phyloP scores from a whole-genome alignment of 2,329 filamentous ascomycete species.

The Fusarium irregulare region DNA sequence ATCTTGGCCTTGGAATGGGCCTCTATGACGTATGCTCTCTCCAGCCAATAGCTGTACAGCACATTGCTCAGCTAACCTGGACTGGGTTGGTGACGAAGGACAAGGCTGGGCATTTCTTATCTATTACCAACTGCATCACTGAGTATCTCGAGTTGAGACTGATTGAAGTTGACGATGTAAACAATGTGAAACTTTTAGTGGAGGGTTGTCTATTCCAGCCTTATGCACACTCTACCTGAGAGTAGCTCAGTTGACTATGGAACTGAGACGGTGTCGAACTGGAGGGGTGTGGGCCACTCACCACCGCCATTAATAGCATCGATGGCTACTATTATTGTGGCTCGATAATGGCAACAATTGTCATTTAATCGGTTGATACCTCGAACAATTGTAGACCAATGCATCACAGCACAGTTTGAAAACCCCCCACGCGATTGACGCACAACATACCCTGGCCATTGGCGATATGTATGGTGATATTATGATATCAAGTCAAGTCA shows the following conservation, averaged over 20 bases:
- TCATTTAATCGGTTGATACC: not conserved
- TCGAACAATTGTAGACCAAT: slow-evolving; percentile 6
- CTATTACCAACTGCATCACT: slow-evolving; percentile 1
- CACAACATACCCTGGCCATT: slow-evolving; percentile 3
- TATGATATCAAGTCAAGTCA: not conserved
- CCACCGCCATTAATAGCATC: not conserved
- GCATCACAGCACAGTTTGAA: slow-evolving; percentile 1
- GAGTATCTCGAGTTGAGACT: not conserved
- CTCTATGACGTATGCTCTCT: slow-evolving; percentile 36
- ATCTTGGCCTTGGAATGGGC: slow-evolving; percentile 37
- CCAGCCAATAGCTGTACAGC: slow-evolving; percentile 32
- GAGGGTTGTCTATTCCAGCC: slow-evolving; percentile 4
- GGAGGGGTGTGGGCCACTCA: slow-evolving; percentile 27
- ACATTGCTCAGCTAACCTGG: slow-evolving; percentile 28
- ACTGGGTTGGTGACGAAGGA: slow-evolving; percentile 19
- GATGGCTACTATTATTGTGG: not conserved
- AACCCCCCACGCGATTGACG: slow-evolving; percentile 33
- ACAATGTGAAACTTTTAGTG: not conserved
- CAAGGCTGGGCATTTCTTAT: slow-evolving; percentile 25
- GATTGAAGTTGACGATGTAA: not conserved
- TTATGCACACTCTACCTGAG: slow-evolving; percentile 10
- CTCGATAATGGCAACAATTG: slow-evolving; percentile 13
- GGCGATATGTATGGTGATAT: not conserved
- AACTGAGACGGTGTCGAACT: slow-evolving; percentile 22
- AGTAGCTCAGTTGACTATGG: slow-evolving; percentile 7